These are phyloP conservation scores for Mangifera indica DNA, from an alignment of 345 rosid genomes.

Conservation along the genomic window DNA sequence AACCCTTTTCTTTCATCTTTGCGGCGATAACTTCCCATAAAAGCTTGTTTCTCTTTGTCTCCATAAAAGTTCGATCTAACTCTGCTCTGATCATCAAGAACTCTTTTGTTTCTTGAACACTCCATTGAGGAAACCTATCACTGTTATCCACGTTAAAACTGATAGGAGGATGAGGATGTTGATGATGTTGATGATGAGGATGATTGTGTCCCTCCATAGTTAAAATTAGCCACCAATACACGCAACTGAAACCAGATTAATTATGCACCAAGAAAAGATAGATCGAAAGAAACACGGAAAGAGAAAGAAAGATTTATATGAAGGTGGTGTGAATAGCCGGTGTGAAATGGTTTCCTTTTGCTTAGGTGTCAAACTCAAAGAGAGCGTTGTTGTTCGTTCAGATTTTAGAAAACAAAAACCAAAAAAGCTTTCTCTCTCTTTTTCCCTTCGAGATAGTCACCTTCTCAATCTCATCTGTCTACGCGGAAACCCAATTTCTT, in stretches of 20 bases:
- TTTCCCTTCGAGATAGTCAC: conserved; percentile 27
- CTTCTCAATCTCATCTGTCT: conserved; percentile 60
- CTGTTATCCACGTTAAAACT: conserved; percentile 40
- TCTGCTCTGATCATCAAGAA: conserved; percentile 76
- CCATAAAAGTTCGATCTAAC: conserved; percentile 87
- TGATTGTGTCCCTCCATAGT: conserved; percentile 63
- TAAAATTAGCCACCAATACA: background rate
- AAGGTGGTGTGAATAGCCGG: conserved; percentile 45
- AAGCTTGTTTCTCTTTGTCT: conserved; percentile 87
- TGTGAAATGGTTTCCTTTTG: conserved; percentile 54
- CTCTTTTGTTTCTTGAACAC: conserved; percentile 81
- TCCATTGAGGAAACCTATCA: conserved; percentile 99
- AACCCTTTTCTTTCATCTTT: conserved; percentile 78
- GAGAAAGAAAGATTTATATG: conserved; percentile 39
- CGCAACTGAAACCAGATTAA: conserved; percentile 20
- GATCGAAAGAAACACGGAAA: conserved; percentile 21
- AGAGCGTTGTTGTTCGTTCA: conserved; percentile 31
- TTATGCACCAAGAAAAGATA: conserved; percentile 17
- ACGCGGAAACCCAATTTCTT: conserved; percentile 74
- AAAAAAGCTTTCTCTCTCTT: conserved; percentile 12
- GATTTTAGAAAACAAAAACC: conserved; percentile 33
- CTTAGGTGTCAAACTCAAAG: conserved; percentile 33
- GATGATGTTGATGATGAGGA: conserved; percentile 39
- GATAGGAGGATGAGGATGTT: conserved; percentile 38
- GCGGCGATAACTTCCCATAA: conserved; percentile 83